phyloP scores from a whole-genome alignment of 140 eudicot genomes.

The Bidens hawaiensis region DNA sequence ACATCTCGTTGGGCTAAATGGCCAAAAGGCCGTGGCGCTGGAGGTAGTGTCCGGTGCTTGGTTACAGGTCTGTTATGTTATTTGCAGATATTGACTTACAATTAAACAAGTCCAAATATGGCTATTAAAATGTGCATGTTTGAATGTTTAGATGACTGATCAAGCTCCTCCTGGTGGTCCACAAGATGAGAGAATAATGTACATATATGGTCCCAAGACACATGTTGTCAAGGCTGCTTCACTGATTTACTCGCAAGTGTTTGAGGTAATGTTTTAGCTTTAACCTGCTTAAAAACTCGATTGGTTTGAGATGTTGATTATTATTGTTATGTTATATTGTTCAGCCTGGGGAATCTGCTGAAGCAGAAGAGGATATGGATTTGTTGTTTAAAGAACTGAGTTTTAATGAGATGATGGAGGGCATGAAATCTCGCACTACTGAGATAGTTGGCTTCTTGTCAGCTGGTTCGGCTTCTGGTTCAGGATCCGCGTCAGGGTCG shows the following conservation, averaged over 20 bases:
- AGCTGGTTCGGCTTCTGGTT: too few species aligned
- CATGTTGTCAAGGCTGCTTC: constrained; percentile 8
- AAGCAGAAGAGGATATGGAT: too few species aligned
- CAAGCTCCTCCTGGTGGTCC: constrained; percentile 1
- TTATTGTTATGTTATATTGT: too few species aligned
- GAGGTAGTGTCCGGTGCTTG: constrained; percentile 12
- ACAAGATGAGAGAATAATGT: constrained; percentile 4
- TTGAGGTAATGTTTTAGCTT: background rate
- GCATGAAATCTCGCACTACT: too few species aligned
- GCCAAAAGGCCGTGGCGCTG: background rate
- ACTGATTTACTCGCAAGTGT: background rate
- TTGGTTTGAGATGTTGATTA: too few species aligned
- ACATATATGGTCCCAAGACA: constrained; percentile 17
- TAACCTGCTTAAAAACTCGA: too few species aligned
- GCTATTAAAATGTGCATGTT: background rate
- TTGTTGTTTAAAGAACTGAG: too few species aligned
- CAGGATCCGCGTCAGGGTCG: too few species aligned
- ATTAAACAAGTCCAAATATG: background rate
- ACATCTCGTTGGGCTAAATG: background rate
- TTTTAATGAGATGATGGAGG: too few species aligned
- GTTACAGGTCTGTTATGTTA: constrained; percentile 9
- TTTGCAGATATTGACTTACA: background rate
- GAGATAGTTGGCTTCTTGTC: too few species aligned
- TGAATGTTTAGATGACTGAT: background rate
- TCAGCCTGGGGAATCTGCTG: too few species aligned